A percentile compares a stretch with the other conserved stretches of the same genome.
These are phyloP conservation scores for Huiozyma sinensis DNA, from an alignment of 805 yeast genomes.

Conservation along the genomic window DNA sequence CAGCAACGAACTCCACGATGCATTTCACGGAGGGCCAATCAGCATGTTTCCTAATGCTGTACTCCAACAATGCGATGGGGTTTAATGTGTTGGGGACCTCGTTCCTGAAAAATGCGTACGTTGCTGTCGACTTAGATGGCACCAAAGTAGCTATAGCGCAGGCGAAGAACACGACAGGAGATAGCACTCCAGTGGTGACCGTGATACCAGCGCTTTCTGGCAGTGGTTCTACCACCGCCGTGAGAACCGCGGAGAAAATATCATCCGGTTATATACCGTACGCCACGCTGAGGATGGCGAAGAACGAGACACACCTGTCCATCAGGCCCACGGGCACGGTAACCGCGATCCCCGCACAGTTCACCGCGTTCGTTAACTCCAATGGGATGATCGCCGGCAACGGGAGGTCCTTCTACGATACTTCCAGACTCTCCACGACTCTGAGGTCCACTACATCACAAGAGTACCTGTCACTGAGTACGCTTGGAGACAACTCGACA, in stretches of 20 bases:
- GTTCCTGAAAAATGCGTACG: constrained; percentile 40
- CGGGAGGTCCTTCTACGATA: constrained; percentile 24
- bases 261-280: constrained; percentile 40
- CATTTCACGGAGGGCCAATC: constrained; percentile 41
- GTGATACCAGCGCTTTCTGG: background rate
- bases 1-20: constrained; percentile 27
- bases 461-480: background rate
- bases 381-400: constrained; percentile 24
- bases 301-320: constrained; percentile 4
- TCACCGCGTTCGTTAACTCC: constrained; percentile 23
- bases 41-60: constrained; percentile 47
- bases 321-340: constrained; percentile 3
- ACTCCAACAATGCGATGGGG: constrained; percentile 40
- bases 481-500: no score
- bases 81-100: constrained; percentile 48
- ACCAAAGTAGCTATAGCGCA: constrained; percentile 46
- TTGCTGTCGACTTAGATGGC: constrained; percentile 57
- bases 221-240: background rate
- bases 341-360: constrained; percentile 19
- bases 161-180: constrained; percentile 15
- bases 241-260: constrained; percentile 17
- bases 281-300: constrained; percentile 30
- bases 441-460: constrained; percentile 3
- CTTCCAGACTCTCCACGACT: constrained; percentile 14
- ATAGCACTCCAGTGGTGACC: background rate